Conservation (phyloP, 2,329 filamentous ascomycete genomes). For the Alternaria incomplexa region DNA sequence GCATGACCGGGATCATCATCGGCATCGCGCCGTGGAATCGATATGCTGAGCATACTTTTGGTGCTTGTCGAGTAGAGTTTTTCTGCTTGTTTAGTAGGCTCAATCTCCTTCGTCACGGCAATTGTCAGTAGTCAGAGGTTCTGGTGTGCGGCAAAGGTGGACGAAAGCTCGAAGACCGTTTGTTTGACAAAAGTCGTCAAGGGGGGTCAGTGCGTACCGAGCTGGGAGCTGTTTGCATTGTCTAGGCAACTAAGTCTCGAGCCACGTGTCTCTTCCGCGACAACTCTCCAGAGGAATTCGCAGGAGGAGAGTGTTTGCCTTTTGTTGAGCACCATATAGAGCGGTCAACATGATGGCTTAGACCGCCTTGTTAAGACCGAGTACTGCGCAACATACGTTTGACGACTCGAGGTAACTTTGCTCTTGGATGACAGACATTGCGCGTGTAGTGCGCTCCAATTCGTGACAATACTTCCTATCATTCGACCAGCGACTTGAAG, state of each 20-base stretch:
- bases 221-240: neutral
- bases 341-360: neutral
- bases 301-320: neutral
- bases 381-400: neutral
- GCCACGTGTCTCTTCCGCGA: neutral
- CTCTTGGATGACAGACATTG: neutral
- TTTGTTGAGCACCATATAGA: neutral
- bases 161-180: neutral
- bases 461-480: neutral
- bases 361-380: neutral
- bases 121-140: neutral
- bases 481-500: slow-evolving; percentile 23
- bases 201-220: neutral
- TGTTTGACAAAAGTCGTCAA: neutral
- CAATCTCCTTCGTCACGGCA: neutral
- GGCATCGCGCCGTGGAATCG: neutral
- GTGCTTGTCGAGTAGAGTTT: neutral
- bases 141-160: neutral
- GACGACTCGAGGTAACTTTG: neutral
- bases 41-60: neutral
- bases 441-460: neutral
- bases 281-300: neutral
- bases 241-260: neutral
- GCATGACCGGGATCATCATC: neutral
- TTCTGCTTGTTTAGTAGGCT: neutral